Evolutionary conservation across 352 stramenopile species (phyloP), one percentile per base, ranked within the genome.

Genomic region (Phytopythium oedochilum): DNA sequence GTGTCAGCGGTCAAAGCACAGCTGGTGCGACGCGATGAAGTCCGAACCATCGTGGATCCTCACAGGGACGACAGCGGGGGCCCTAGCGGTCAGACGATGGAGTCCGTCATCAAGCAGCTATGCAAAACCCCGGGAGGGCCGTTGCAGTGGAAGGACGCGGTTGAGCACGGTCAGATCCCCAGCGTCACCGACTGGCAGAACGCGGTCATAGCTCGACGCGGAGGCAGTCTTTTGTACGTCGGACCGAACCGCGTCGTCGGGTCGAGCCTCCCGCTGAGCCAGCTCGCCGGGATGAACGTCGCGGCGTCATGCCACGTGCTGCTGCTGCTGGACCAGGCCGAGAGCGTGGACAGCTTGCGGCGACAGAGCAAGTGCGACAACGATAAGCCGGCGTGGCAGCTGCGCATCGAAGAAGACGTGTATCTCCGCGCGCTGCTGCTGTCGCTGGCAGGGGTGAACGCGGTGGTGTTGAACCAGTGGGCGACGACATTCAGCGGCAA

Each of bases 321-420:
- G 23, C 57, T 94, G 38, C 47, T 93, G 5, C 55, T 94, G 0
- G 85, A 95, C 57, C 81, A 83, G n/a, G 79, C 83, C 4, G 85
- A 96, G 57, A 96, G 90, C 53, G 53, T 72, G 12, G 64, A 58
- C 23, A 96, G 81, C 39, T 63, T 63, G n/a, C 71, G 88, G 17
- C 71, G 88, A 22, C 86, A 94, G 66, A 95, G 82, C 64, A 96
- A 96, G 65, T 26, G 83, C 36, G 83, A 96, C 60, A 96, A 78
- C 38, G 70, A 92, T 35, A 96, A 97, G 57, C 34, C 64, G 0
- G 57, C 60, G 2, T 75, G 68, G 66, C 64, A 92, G 42, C 59
- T 82, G 9, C 68, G 71, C 11, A 40, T 96, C 23, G 89, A 95
- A 29, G 61, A 71, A 23, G 79, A 92, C 46, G 55, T 78, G 31